Conservation (phyloP, 2,329 filamentous ascomycete genomes). For the Didymella keratinophila region DNA sequence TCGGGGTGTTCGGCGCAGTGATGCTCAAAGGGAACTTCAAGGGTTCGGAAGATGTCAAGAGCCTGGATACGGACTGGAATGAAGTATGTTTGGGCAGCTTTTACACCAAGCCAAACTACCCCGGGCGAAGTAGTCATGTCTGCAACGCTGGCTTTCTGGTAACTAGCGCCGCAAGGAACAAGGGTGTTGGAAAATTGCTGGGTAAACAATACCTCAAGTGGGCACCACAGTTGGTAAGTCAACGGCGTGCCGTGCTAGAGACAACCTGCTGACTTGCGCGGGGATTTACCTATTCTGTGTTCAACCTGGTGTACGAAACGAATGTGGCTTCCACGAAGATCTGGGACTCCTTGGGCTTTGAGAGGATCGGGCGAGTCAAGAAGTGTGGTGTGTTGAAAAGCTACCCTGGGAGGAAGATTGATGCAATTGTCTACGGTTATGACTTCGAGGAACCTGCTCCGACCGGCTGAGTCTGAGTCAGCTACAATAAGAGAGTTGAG, state of each 20-base stretch:
- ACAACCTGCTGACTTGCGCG: conserved; percentile 27
- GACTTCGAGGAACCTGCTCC: conserved; percentile 11
- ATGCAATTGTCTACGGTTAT: conserved; percentile 24
- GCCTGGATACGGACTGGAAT: conserved; percentile 61
- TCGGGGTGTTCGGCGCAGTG: conserved; percentile 83
- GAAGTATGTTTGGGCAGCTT: conserved; percentile 83
- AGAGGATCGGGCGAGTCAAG: conserved; percentile 78
- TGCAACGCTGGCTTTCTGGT: conserved; percentile 66
- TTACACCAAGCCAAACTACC: conserved; percentile 82
- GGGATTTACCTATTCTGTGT: conserved; percentile 86
- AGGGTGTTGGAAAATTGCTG: conserved; percentile 54
- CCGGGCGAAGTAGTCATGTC: conserved; percentile 82
- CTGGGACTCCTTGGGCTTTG: conserved; percentile 70
- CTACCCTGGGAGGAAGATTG: conserved; percentile 18
- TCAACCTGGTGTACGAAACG: conserved; percentile 89
- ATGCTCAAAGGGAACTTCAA: conserved; percentile 78
- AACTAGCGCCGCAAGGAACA: conserved; percentile 48
- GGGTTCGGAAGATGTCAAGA: conserved; percentile 55
- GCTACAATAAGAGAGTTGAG: no score
- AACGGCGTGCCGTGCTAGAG: no score
- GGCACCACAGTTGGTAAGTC: conserved; percentile 51
- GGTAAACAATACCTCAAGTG: conserved; percentile 55
- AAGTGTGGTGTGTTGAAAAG: conserved; percentile 39
- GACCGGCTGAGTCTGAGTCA: not conserved
- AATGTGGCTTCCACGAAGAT: conserved; percentile 76